Percentiles rank a stretch among this genome's conserved stretches.
Evolutionary conservation across 2,329 filamentous ascomycete genomes (phyloP).

Genomic region (Neopestalotiopsis rosae): DNA sequence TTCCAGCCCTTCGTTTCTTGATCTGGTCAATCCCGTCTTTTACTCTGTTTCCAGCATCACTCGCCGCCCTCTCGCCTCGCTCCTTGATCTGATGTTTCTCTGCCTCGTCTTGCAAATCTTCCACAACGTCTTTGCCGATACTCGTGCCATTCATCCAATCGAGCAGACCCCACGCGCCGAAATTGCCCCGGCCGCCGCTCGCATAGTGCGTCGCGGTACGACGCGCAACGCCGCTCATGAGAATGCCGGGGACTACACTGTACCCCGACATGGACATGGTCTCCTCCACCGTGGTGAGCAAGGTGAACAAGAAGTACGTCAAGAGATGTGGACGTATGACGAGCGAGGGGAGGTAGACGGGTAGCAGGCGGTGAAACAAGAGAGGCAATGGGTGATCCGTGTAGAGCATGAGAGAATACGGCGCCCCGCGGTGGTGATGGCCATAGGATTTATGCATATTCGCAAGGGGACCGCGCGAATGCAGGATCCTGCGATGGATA

Average conservation of each 20-base stretch:
- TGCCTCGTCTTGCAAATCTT: conserved; percentile 60
- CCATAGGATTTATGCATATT: conserved; percentile 49
- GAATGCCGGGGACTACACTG: conserved; percentile 58
- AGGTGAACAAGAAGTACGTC: conserved; percentile 71
- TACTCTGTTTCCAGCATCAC: conserved; percentile 38
- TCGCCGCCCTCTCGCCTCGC: conserved; percentile 37
- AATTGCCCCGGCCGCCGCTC: conserved; percentile 62
- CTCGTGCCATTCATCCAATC: conserved; percentile 67
- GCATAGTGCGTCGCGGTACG: conserved; percentile 60
- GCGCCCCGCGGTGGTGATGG: conserved; percentile 60
- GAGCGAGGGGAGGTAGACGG: conserved; percentile 68
- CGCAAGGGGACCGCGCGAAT: conserved; percentile 49
- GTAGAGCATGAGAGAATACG: conserved; percentile 66
- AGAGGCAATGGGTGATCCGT: conserved; percentile 73
- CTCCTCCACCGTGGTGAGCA: conserved; percentile 69
- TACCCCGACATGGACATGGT: conserved; percentile 73
- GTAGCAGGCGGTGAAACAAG: conserved; percentile 67
- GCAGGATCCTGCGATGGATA: conserved; percentile 75
- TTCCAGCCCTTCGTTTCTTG: conserved; percentile 35
- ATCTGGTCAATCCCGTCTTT: conserved; percentile 39
- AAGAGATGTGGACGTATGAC: conserved; percentile 73
- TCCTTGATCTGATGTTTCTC: conserved; percentile 58
- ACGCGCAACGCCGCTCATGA: conserved; percentile 56
- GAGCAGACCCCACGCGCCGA: conserved; percentile 64
- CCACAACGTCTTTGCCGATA: conserved; percentile 56